Conservation (phyloP, 805 yeast species). For the Scheffersomyces lignosus region DNA sequence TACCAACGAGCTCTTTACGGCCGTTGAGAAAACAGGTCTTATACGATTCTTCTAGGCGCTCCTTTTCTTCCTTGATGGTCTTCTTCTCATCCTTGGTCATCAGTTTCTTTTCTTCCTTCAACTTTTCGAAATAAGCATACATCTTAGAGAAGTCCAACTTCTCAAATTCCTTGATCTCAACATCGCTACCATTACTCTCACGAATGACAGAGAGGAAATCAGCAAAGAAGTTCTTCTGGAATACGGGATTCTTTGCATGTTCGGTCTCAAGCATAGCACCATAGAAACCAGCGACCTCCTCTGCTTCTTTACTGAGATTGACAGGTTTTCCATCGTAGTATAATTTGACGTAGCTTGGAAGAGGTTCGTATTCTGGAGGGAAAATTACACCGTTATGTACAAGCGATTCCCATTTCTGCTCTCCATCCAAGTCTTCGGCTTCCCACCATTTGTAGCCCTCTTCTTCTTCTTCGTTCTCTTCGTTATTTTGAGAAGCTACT, state of each 20-base stretch:
- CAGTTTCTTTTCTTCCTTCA: conserved; percentile 70
- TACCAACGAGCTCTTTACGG: conserved; percentile 88
- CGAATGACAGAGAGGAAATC: conserved; percentile 72
- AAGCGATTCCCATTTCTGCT: conserved; percentile 81
- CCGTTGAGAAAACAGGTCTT: conserved; percentile 83
- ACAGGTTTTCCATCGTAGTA: conserved; percentile 78
- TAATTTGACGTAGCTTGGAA: conserved; percentile 75
- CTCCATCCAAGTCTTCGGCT: conserved; percentile 76
- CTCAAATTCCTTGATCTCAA: conserved; percentile 50
- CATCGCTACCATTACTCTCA: conserved; percentile 64
- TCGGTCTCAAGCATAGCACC: conserved; percentile 88
- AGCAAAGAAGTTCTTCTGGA: conserved; percentile 81
- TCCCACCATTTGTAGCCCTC: conserved; percentile 60
- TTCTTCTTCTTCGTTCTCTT: conserved; percentile 12
- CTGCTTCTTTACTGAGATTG: conserved; percentile 74
- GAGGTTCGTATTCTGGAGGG: conserved; percentile 88
- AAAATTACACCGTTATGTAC: conserved; percentile 90
- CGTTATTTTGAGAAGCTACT: neutral
- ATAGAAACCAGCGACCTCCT: conserved; percentile 94
- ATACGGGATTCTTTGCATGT: conserved; percentile 83
- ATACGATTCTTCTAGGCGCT: conserved; percentile 73
- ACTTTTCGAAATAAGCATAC: conserved; percentile 64
- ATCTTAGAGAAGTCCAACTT: conserved; percentile 80
- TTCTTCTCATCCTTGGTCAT: conserved; percentile 76
- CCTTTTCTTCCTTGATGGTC: conserved; percentile 67